Conservation (phyloP, 164 flowering plant genomes). For the Akebia trifoliata region DNA sequence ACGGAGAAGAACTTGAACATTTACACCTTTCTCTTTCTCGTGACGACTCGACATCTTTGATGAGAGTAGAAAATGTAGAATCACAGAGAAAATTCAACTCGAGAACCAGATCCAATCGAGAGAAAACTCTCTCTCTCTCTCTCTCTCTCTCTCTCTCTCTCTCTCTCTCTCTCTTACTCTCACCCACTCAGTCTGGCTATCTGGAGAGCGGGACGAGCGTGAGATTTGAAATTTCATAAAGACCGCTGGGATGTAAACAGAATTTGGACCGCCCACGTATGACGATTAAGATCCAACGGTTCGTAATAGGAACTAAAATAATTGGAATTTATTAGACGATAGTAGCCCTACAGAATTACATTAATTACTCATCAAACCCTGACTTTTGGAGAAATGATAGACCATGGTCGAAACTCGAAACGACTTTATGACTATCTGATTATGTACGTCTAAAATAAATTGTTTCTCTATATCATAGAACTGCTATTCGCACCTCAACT, state of each 20-base stretch:
- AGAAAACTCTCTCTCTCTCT: background rate
- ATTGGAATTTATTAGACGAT: background rate
- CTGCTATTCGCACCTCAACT: too few species aligned
- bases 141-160: slow-evolving; percentile 1
- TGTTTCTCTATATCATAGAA: too few species aligned
- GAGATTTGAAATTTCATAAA: background rate
- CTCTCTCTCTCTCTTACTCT: slow-evolving; percentile 19
- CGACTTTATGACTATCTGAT: too few species aligned
- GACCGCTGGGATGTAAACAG: background rate
- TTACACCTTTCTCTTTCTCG: slow-evolving; percentile 89
- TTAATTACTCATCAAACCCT: background rate
- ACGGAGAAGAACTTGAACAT: slow-evolving; percentile 93
- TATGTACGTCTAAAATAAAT: too few species aligned
- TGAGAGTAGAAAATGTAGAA: slow-evolving; percentile 1
- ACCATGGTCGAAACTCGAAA: too few species aligned
- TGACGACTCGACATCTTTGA: slow-evolving; percentile 59
- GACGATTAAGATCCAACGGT: background rate
- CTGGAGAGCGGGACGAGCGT: slow-evolving; percentile 13
- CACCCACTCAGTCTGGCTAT: background rate
- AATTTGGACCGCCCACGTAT: background rate
- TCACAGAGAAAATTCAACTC: background rate
- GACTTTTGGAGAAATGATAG: too few species aligned
- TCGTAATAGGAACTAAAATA: background rate
- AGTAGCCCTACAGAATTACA: background rate
- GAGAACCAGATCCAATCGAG: slow-evolving; percentile 7